These are phyloP conservation scores for Lasiodiplodia hormozganensis DNA, from an alignment of 2,329 filamentous ascomycete species.

Conservation along the genomic window DNA sequence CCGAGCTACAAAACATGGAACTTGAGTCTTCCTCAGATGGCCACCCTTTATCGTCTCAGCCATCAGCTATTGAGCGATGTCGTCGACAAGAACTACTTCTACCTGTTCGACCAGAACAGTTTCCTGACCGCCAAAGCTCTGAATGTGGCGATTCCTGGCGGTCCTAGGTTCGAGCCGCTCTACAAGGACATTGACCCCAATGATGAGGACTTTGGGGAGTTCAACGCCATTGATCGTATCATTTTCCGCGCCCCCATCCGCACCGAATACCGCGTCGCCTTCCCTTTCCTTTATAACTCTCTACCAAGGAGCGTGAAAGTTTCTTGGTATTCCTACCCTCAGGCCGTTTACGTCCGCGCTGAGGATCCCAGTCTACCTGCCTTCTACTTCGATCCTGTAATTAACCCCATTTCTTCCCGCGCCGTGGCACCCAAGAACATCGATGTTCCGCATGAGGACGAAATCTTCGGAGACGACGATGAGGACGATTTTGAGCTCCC, in stretches of 20 bases:
- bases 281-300: slow-evolving; percentile 95
- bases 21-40: slow-evolving; percentile 91
- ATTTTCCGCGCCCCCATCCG: slow-evolving; percentile 96
- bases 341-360: slow-evolving; percentile 86
- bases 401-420: slow-evolving; percentile 96
- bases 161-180: slow-evolving; percentile 92
- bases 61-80: slow-evolving; percentile 89
- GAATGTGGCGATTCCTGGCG: slow-evolving; percentile 97
- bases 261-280: slow-evolving; percentile 94
- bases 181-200: slow-evolving; percentile 99
- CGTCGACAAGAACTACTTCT: slow-evolving; percentile 95
- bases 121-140: slow-evolving; percentile 96
- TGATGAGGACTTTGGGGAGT: slow-evolving; percentile 98
- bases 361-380: slow-evolving; percentile 90
- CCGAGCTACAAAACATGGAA: slow-evolving; percentile 98
- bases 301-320: slow-evolving; percentile 92
- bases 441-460: slow-evolving; percentile 89
- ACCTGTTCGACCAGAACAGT: slow-evolving; percentile 94
- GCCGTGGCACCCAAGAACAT: slow-evolving; percentile 94
- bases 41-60: slow-evolving; percentile 89
- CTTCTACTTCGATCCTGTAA: slow-evolving; percentile 97
- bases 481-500: slow-evolving; percentile 88
- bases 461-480: slow-evolving; percentile 86
- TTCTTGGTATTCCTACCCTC: slow-evolving; percentile 92
- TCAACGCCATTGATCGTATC: slow-evolving; percentile 98